Evolutionary conservation across 2,329 filamentous ascomycete genomes (phyloP), one percentile per base, ranked within the genome.

Genomic region (Monilinia aucupariae): DNA sequence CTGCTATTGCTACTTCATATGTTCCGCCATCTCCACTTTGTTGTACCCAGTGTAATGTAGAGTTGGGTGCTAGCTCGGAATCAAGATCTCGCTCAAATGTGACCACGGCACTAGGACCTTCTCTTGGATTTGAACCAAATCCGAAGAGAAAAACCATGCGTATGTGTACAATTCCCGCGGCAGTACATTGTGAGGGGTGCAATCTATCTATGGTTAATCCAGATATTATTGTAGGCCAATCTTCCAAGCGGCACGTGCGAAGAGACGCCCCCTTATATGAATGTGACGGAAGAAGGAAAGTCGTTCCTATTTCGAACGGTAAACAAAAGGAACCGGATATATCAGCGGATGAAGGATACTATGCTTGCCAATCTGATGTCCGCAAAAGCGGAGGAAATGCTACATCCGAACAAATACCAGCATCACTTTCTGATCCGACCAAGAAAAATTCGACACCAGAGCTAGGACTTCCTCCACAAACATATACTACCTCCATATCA

Each of bases 1-100:
- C 41, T 37, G 20, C 37, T 34, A 15, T 39, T 7, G 10, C 41
- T 22, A 17, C 41, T 15, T 32, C 54, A 12, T 45, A 13, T 25
- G 8, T 10, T 25, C 9, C 15, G 12, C n/a, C 27, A 45, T 61
- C 59, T 20, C 59, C 59, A 41, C 12, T 48, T 39, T n/a, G 22
- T 4, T 62, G 59, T 47, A 56, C 17, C 4, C 50, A 49, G 43
- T 62, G 59, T 49, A 62, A 62, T 32, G 32, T 30, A 32, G 22
- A 48, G n/a, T 22, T 62, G 5, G n/a, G 39, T 8, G 20, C 41
- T 13, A 32, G 15, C 12, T 5, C 41, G 8, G 12, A 12, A 10
- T 56, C 20, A 25, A 54, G 30, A 20, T 25, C 22, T 15, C 22
- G 22, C 25, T 1, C 41, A 32, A 41, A 30, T 32, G 4, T 22